These are phyloP conservation scores for Patellifolia procumbens DNA, from an alignment of 179 eudicot genomes.

Conservation along the genomic window DNA sequence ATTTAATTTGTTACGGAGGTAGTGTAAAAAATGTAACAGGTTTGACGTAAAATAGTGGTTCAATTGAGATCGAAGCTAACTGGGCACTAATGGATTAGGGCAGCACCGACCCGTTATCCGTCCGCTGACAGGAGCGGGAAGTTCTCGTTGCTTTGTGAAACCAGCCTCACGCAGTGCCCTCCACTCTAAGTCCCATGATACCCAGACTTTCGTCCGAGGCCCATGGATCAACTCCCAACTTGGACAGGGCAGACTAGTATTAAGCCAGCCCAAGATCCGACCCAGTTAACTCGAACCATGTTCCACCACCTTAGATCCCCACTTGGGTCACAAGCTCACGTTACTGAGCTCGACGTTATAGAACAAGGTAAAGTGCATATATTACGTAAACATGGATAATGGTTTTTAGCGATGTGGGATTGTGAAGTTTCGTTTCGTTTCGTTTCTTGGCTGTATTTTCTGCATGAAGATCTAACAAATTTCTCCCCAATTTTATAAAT, in stretches of 20 bases:
- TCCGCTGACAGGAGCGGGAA: conserved; percentile 9
- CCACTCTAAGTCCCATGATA: background rate
- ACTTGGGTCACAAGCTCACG: conserved; percentile 7
- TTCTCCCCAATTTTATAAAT: background rate
- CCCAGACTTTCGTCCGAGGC: background rate
- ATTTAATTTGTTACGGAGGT: too few species aligned
- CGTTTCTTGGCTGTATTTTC: too few species aligned
- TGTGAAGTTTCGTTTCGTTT: too few species aligned
- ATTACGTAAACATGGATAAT: background rate
- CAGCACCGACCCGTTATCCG: conserved; percentile 1
- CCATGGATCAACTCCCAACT: conserved; percentile 6
- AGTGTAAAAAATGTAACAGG: too few species aligned
- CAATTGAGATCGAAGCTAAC: background rate
- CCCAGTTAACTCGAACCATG: background rate
- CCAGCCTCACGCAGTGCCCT: conserved; percentile 5
- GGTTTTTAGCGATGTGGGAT: background rate
- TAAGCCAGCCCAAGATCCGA: background rate
- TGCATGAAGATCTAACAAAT: too few species aligned
- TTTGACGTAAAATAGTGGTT: too few species aligned
- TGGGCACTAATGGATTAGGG: background rate
- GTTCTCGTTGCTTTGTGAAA: conserved; percentile 2
- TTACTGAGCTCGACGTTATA: background rate
- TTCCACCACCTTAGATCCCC: background rate
- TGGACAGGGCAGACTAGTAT: background rate
- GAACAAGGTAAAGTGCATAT: fast-evolving